Percentiles rank a stretch among this genome's conserved stretches.
These are phyloP conservation scores for Thraustotheca clavata DNA, from an alignment of 352 stramenopile genomes.

Conservation along the genomic window DNA sequence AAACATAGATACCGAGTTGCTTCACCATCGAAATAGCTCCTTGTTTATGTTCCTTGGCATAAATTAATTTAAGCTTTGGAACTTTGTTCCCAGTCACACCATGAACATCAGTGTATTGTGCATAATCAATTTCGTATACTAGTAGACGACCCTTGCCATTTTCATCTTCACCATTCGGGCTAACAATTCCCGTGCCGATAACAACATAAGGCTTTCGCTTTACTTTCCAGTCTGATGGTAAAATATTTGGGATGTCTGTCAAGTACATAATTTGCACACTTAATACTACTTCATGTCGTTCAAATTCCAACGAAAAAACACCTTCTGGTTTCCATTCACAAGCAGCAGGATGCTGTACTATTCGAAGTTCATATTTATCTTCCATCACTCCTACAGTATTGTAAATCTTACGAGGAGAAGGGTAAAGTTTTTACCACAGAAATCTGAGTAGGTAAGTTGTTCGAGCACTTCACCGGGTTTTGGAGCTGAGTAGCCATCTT, in stretches of 20 bases:
- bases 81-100: slow-evolving; percentile 65
- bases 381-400: slow-evolving; percentile 28
- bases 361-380: slow-evolving; percentile 73
- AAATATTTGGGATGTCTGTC: slow-evolving; percentile 67
- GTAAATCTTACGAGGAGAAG: not conserved
- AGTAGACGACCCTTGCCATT: slow-evolving; percentile 72
- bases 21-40: slow-evolving; percentile 68
- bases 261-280: slow-evolving; percentile 82
- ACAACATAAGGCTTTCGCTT: slow-evolving; percentile 78
- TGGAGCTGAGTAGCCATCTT: slow-evolving; percentile 20
- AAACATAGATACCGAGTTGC: slow-evolving; percentile 70
- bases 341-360: slow-evolving; percentile 75
- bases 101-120: slow-evolving; percentile 75
- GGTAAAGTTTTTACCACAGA: not conserved
- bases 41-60: slow-evolving; percentile 82
- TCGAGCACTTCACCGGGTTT: slow-evolving; percentile 17
- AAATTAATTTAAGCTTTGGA: slow-evolving; percentile 69
- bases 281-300: slow-evolving; percentile 77
- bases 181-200: slow-evolving; percentile 73
- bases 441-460: not conserved
- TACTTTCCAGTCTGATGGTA: slow-evolving; percentile 47
- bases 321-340: slow-evolving; percentile 61
- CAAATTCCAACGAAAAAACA: slow-evolving; percentile 79
- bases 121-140: slow-evolving; percentile 84
- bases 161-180: slow-evolving; percentile 78